phyloP scores from a whole-genome alignment of 257 asterid genomes.

The Solanum habrochaites region DNA sequence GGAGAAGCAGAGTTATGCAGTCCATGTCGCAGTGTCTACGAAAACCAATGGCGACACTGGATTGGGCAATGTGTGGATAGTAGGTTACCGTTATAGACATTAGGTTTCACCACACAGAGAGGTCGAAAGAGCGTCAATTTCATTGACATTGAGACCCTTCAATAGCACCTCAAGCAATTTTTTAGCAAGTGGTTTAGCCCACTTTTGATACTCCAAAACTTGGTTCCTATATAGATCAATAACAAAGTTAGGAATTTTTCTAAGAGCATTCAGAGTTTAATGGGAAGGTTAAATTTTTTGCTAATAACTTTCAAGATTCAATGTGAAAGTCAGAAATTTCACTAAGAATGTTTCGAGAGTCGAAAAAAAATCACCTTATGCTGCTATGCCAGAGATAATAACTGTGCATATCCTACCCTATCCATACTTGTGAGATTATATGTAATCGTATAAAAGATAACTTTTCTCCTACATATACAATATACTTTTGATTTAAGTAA shows the following conservation, averaged over 20 bases:
- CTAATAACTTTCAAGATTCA: background rate
- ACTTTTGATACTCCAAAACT: constrained; percentile 29
- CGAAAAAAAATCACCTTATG: accelerated
- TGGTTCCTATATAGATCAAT: constrained; percentile 16
- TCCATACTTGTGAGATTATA: too few relatives aligned
- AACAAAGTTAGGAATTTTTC: background rate
- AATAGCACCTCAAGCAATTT: constrained; percentile 25
- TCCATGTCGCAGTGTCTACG: constrained; percentile 35
- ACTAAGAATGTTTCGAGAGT: background rate
- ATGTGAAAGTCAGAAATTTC: background rate
- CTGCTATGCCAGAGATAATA: accelerated
- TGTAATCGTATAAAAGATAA: too few relatives aligned
- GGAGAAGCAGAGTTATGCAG: constrained; percentile 38
- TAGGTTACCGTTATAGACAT: too few relatives aligned
- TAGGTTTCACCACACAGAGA: too few relatives aligned
- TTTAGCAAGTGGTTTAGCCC: constrained; percentile 24
- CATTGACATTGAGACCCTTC: constrained; percentile 6
- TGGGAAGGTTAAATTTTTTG: background rate
- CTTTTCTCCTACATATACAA: too few relatives aligned
- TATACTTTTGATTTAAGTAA: too few relatives aligned
- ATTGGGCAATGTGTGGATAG: too few relatives aligned
- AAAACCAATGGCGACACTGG: constrained; percentile 22
- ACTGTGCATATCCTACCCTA: accelerated
- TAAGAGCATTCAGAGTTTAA: background rate
- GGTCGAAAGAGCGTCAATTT: too few relatives aligned